Conservation (phyloP, 768 basidiomycete genomes). For the Lentinula boryana region DNA sequence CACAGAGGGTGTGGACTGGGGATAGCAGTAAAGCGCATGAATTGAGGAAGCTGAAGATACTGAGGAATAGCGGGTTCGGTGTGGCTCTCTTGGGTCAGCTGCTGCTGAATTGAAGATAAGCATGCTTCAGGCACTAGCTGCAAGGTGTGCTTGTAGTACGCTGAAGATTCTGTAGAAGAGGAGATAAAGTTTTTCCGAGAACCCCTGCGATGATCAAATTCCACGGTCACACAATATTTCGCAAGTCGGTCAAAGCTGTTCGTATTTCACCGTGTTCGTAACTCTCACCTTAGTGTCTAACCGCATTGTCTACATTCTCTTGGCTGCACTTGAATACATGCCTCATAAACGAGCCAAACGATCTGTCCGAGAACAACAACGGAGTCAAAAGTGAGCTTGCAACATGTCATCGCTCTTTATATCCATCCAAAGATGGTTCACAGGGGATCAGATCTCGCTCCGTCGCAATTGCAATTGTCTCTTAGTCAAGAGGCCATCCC, state of each 20-base stretch:
- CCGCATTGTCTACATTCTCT: no score
- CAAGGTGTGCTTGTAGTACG: not conserved
- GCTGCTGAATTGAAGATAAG: not conserved
- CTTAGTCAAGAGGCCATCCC: slow-evolving; percentile 57
- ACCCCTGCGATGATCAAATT: not conserved
- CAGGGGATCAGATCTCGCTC: slow-evolving; percentile 49
- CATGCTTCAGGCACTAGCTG: not conserved
- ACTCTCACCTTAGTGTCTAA: not conserved
- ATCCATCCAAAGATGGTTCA: not conserved
- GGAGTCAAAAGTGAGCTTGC: slow-evolving; percentile 33
- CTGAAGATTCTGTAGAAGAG: not conserved
- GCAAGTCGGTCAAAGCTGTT: not conserved
- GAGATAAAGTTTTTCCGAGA: not conserved
- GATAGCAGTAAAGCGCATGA: not conserved
- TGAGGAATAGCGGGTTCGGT: not conserved
- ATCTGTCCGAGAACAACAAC: slow-evolving; percentile 37
- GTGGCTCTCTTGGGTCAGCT: not conserved
- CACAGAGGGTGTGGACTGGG: no score
- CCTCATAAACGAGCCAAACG: slow-evolving; percentile 63
- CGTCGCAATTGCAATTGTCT: slow-evolving; percentile 30
- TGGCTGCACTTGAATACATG: slow-evolving; percentile 26
- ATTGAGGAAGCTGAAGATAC: not conserved
- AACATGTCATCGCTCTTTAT: not conserved
- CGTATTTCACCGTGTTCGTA: not conserved
- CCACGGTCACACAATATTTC: not conserved